Base-by-base conservation (phyloP, 2,329 filamentous ascomycete species). In the Colletotrichum sp. region DNA sequence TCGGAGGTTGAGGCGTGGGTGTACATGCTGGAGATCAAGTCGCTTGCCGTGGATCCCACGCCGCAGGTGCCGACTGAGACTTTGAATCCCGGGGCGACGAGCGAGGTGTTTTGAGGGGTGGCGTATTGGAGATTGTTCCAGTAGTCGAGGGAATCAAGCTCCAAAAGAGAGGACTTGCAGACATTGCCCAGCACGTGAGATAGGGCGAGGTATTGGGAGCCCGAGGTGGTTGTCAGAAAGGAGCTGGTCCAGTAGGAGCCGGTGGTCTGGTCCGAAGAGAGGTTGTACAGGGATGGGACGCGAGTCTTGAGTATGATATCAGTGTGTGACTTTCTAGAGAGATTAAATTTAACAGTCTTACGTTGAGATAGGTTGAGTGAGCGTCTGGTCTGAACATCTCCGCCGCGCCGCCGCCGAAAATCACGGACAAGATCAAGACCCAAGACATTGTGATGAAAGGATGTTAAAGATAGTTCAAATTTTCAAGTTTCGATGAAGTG, bases 241-340 rank as follows among this genome's bases (percentile, higher is more conserved):
- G 9, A 3, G 0, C 18, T 49, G 39, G 18, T 21, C 39, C 39
- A 49, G 9, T 12, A 21, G 39, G 9, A 49, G 18, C 9, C 5
- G 39, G 39, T 49, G 9, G 3, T 49, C 0, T 49, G 39, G 39
- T 49, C 5, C 39, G 18, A 10, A 2, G 0, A 44, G 39, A 49
- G 18, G 39, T 49, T 49, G 5, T 12, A 0, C 39, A 49, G 0
- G 39, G 39, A n/a, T 0, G 39, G 0, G 39, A n/a, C 0, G 0
- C 39, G 39, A n/a, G 18, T 49, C 39, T n/a, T 49, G 39, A 0
- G 6, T 6, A 4, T n/a, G 1, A 44, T 0, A 2, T 44, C 5
- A 18, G 16, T 18, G 2, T n/a, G n/a, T n/a, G n/a, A n/a, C n/a
- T n/a, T n/a, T n/a, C n/a, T n/a, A n/a, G n/a, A n/a, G n/a, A n/a